Evolutionary conservation across 1,284 basidiomycete genomes (phyloP).

Genomic region (Rhodotorula sp.): DNA sequence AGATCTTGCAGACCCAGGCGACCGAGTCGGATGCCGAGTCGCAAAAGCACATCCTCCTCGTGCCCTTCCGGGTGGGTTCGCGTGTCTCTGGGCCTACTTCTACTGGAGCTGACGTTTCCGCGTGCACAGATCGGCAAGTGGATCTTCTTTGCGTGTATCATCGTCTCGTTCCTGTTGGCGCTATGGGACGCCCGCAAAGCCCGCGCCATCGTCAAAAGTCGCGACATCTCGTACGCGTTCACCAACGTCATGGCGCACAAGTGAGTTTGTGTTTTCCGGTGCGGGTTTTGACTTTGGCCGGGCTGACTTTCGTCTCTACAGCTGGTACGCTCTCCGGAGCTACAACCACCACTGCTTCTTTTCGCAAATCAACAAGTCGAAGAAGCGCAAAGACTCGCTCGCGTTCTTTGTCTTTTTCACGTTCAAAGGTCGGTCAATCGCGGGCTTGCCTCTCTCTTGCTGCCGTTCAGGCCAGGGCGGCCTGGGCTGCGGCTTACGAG

Average conservation of each 20-base stretch:
- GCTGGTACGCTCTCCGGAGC: slow-evolving; percentile 71
- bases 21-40: slow-evolving; percentile 61
- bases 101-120: not conserved
- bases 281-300: not conserved
- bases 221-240: slow-evolving; percentile 95
- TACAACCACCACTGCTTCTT: slow-evolving; percentile 99
- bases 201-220: slow-evolving; percentile 85
- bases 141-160: slow-evolving; percentile 97
- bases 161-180: slow-evolving; percentile 89
- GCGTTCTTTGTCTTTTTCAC: slow-evolving; percentile 96
- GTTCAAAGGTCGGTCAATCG: slow-evolving; percentile 76
- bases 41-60: slow-evolving; percentile 67
- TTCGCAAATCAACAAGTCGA: slow-evolving; percentile 90
- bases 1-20: slow-evolving; percentile 62
- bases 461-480: not conserved
- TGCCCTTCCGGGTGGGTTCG: slow-evolving; percentile 62
- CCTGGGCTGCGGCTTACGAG: not conserved
- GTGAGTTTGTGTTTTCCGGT: slow-evolving; percentile 23
- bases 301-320: not conserved
- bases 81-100: not conserved
- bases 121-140: slow-evolving; percentile 70
- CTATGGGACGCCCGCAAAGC: slow-evolving; percentile 85
- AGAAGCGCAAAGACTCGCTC: slow-evolving; percentile 93
- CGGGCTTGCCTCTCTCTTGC: too few species aligned
- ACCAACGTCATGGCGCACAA: slow-evolving; percentile 97